Percentiles rank a stretch among this genome's conserved stretches.
Conservation (phyloP, 352 stramenopile species). For the Globisporangium ultimum region DNA sequence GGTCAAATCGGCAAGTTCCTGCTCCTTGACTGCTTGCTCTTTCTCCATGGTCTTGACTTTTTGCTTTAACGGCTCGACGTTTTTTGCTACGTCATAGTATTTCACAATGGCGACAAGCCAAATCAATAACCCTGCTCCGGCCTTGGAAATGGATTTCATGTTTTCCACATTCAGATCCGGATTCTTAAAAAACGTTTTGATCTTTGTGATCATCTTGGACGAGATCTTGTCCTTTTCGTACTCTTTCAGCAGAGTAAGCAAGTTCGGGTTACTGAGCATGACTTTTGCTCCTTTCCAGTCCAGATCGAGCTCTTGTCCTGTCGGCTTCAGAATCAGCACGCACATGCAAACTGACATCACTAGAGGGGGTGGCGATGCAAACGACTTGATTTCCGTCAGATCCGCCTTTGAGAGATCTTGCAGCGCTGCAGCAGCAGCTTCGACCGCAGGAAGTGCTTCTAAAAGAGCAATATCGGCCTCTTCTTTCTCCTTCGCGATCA, state of each 20-base stretch:
- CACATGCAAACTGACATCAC: conserved; percentile 95
- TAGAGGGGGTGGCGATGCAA: conserved; percentile 89
- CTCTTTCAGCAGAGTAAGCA: conserved; percentile 91
- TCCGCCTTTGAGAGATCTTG: conserved; percentile 95
- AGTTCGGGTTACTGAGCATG: conserved; percentile 92
- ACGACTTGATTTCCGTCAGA: conserved; percentile 95
- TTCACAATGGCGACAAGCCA: conserved; percentile 96
- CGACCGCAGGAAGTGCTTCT: conserved; percentile 91
- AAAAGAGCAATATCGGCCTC: conserved; percentile 91
- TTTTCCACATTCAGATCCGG: conserved; percentile 92
- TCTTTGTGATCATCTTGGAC: conserved; percentile 93
- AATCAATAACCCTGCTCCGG: conserved; percentile 86
- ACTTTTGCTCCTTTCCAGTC: conserved; percentile 94
- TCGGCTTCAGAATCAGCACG: conserved; percentile 89
- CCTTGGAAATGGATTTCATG: conserved; percentile 94
- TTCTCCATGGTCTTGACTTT: conserved; percentile 94
- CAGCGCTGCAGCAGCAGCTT: conserved; percentile 89
- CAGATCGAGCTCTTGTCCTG: conserved; percentile 88
- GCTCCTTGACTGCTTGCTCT: conserved; percentile 90
- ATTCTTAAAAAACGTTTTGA: conserved; percentile 94
- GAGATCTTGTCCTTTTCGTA: conserved; percentile 97
- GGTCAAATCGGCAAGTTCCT: conserved; percentile 78
- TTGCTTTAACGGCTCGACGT: conserved; percentile 89
- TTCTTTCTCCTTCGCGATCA: conserved; percentile 92
- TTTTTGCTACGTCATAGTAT: conserved; percentile 95